phyloP scores from a whole-genome alignment of 306 rosid species.

The Dalbergia cochinchinensis region DNA sequence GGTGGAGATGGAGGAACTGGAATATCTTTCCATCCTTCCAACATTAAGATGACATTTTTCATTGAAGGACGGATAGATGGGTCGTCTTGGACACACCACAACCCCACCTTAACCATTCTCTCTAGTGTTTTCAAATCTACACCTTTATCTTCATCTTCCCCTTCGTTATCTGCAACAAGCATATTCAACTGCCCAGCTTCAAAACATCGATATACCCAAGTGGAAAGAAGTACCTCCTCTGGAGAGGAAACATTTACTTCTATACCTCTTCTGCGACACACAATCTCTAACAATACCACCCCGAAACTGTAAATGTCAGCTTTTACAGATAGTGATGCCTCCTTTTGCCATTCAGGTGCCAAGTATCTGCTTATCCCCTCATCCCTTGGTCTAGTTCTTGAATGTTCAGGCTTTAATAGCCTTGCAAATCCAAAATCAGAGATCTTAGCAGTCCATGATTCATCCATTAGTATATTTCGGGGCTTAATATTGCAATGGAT shows the following conservation, averaged over 20 bases:
- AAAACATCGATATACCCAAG: slow-evolving; percentile 51
- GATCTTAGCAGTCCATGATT: slow-evolving; percentile 50
- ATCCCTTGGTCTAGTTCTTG: slow-evolving; percentile 9
- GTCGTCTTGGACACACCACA: slow-evolving; percentile 55
- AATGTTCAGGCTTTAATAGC: slow-evolving; percentile 1
- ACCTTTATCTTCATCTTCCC: slow-evolving; percentile 26
- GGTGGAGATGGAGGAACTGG: slow-evolving; percentile 45
- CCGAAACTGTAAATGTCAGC: slow-evolving; percentile 52
- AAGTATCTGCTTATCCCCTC: slow-evolving; percentile 32
- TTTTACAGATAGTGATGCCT: slow-evolving; percentile 40
- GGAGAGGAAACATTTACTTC: slow-evolving; percentile 31
- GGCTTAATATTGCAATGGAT: slow-evolving; percentile 58
- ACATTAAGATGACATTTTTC: slow-evolving; percentile 48
- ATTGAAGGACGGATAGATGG: slow-evolving; percentile 49
- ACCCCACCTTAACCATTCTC: slow-evolving; percentile 56
- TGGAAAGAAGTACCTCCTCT: slow-evolving; percentile 39
- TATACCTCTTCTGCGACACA: slow-evolving; percentile 41
- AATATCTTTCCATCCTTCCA: slow-evolving; percentile 50
- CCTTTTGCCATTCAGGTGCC: slow-evolving; percentile 55
- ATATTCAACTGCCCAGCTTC: slow-evolving; percentile 36
- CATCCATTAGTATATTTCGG: slow-evolving; percentile 55
- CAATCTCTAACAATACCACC: slow-evolving; percentile 46
- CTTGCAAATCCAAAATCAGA: slow-evolving; percentile 58
- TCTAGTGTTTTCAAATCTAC: slow-evolving; percentile 50
- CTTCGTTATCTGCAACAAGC: slow-evolving; percentile 20